phyloP scores from a whole-genome alignment of 1,139 yeast genomes.

The Saccharomyces hybrid region DNA sequence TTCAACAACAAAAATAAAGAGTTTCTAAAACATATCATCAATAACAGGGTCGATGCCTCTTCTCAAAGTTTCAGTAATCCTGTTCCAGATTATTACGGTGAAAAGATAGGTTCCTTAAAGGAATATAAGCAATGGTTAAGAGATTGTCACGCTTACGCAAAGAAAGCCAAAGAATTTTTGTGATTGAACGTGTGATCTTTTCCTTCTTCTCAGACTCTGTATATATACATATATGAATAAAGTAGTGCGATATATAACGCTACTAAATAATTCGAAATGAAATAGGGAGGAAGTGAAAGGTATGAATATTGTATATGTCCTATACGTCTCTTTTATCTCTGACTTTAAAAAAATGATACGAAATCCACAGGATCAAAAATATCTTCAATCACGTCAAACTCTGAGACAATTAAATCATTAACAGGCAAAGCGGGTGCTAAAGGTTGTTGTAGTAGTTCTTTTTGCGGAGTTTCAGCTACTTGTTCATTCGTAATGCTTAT shows the following conservation, averaged over 20 bases:
- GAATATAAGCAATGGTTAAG: constrained; percentile 94
- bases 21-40: constrained; percentile 64
- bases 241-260: background rate
- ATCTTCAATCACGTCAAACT: constrained; percentile 16
- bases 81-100: constrained; percentile 96
- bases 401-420: background rate
- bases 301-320: background rate
- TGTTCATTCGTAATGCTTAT: background rate
- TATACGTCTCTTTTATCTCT: too few species aligned
- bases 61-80: constrained; percentile 89
- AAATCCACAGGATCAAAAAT: constrained; percentile 26
- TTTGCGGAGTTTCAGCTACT: background rate
- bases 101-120: constrained; percentile 77
- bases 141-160: constrained; percentile 84
- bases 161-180: constrained; percentile 77
- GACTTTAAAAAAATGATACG: constrained; percentile 16
- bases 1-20: constrained; percentile 59
- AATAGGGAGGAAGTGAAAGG: background rate
- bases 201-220: constrained; percentile 1
- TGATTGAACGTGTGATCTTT: constrained; percentile 23
- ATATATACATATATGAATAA: background rate
- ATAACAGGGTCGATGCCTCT: constrained; percentile 88
- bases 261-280: background rate
- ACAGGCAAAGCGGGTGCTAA: background rate
- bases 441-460: background rate